These are phyloP conservation scores for Tephrocybe sp. DNA, from an alignment of 768 basidiomycete genomes.

Conservation along the genomic window DNA sequence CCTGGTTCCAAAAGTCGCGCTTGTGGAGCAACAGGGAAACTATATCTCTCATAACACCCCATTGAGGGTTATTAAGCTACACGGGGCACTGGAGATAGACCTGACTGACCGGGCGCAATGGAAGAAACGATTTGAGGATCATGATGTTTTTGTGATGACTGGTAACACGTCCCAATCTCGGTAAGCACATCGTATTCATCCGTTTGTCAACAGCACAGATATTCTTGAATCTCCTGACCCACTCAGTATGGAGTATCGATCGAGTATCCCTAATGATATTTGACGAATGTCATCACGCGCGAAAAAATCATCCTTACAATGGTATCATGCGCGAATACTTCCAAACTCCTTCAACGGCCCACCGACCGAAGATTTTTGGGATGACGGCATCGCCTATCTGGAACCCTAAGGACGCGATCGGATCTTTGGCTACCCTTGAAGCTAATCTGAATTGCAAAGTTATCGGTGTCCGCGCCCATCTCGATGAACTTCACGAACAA, in stretches of 20 bases:
- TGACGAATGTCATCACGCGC: conserved; percentile 81
- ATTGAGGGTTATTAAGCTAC: conserved; percentile 64
- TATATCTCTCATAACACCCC: conserved; percentile 67
- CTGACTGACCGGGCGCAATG: conserved; percentile 67
- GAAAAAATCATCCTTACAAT: conserved; percentile 77
- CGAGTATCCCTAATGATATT: conserved; percentile 72
- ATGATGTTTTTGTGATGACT: conserved; percentile 87
- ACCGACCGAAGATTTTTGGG: conserved; percentile 85
- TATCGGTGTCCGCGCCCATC: conserved; percentile 70
- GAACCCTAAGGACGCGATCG: conserved; percentile 68
- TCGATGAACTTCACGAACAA: conserved; percentile 61
- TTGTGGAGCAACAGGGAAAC: conserved; percentile 80
- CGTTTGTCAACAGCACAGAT: conserved; percentile 67
- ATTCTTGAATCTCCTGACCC: conserved; percentile 75
- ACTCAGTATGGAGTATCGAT: conserved; percentile 77
- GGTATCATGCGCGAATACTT: conserved; percentile 72
- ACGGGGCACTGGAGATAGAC: conserved; percentile 72
- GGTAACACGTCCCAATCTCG: conserved; percentile 39
- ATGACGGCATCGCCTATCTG: conserved; percentile 92
- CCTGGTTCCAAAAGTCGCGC: conserved; percentile 80
- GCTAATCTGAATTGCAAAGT: conserved; percentile 72
- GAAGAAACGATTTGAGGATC: conserved; percentile 57
- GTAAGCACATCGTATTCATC: not conserved
- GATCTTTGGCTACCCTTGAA: conserved; percentile 65
- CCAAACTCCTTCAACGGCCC: conserved; percentile 35